phyloP scores from a whole-genome alignment of 495 filamentous ascomycete species.

The Polyplosphaeria fusca region DNA sequence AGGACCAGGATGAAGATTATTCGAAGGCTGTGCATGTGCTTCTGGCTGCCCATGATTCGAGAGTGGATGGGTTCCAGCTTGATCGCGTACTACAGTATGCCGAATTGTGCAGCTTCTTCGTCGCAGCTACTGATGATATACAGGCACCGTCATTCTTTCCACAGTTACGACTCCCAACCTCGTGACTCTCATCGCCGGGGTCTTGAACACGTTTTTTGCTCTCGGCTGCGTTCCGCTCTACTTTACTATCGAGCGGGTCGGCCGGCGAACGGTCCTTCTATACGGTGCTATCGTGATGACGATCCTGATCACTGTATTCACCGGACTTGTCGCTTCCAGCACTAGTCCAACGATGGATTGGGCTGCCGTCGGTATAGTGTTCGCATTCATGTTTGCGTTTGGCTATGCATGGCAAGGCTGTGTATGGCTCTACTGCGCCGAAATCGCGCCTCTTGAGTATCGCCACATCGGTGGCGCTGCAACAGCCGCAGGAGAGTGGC shows the following conservation, averaged over 20 bases:
- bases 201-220: constrained; percentile 34
- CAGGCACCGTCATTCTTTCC: constrained; percentile 30
- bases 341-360: constrained; percentile 14
- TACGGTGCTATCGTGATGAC: constrained; percentile 33
- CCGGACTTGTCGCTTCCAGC: constrained; percentile 14
- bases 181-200: constrained; percentile 27
- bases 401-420: constrained; percentile 32
- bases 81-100: constrained; percentile 34
- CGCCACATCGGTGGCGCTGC: constrained; percentile 26
- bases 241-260: constrained; percentile 33
- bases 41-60: constrained; percentile 32
- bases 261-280: constrained; percentile 27
- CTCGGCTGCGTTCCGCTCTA: constrained; percentile 32
- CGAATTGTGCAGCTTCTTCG: not conserved
- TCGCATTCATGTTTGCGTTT: constrained; percentile 26
- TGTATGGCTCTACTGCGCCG: constrained; percentile 32
- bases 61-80: constrained; percentile 33
- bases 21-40: constrained; percentile 28
- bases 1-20: constrained; percentile 32
- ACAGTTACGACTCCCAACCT: constrained; percentile 21
- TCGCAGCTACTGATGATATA: not conserved
- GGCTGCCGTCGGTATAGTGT: constrained; percentile 28
- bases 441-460: constrained; percentile 31
- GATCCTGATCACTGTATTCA: constrained; percentile 29
- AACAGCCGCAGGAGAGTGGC: constrained; percentile 27